Evolutionary conservation across 2,329 filamentous ascomycete species (phyloP).

Genomic region (Penicillium psychrosexuale): DNA sequence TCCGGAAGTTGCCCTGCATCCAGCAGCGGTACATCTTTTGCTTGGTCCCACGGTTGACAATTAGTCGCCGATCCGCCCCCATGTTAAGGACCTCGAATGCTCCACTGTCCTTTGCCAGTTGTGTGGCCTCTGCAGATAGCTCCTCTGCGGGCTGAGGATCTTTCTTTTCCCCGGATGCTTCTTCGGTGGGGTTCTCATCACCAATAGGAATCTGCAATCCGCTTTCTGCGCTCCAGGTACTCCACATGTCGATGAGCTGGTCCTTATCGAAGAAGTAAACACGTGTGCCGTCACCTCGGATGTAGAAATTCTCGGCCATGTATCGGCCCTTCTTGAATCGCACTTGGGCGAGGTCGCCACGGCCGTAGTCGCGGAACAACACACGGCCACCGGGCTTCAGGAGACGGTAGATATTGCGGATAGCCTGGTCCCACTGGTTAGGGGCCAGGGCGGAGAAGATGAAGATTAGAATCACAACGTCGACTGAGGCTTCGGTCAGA

Average conservation of each 20-base stretch:
- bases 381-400: slow-evolving; percentile 92
- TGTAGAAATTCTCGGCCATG: slow-evolving; percentile 95
- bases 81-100: slow-evolving; percentile 72
- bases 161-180: neutral
- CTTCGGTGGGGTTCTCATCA: neutral
- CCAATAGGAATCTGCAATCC: slow-evolving; percentile 27
- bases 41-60: slow-evolving; percentile 86
- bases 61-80: slow-evolving; percentile 79
- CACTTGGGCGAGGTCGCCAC: slow-evolving; percentile 93
- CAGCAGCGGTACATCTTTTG: slow-evolving; percentile 99
- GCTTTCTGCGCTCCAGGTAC: slow-evolving; percentile 44
- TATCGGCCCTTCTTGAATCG: slow-evolving; percentile 94
- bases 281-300: slow-evolving; percentile 88
- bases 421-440: slow-evolving; percentile 75
- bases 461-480: slow-evolving; percentile 92
- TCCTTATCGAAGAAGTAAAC: slow-evolving; percentile 96
- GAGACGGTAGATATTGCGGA: slow-evolving; percentile 74
- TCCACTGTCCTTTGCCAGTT: slow-evolving; percentile 18
- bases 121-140: slow-evolving; percentile 9
- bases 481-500: slow-evolving; percentile 73
- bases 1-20: slow-evolving; percentile 46
- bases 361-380: slow-evolving; percentile 93
- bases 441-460: slow-evolving; percentile 92
- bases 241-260: slow-evolving; percentile 78
- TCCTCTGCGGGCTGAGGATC: slow-evolving; percentile 9